Base-by-base conservation (phyloP, 257 asterid species). In the Solanum virginianum region DNA sequence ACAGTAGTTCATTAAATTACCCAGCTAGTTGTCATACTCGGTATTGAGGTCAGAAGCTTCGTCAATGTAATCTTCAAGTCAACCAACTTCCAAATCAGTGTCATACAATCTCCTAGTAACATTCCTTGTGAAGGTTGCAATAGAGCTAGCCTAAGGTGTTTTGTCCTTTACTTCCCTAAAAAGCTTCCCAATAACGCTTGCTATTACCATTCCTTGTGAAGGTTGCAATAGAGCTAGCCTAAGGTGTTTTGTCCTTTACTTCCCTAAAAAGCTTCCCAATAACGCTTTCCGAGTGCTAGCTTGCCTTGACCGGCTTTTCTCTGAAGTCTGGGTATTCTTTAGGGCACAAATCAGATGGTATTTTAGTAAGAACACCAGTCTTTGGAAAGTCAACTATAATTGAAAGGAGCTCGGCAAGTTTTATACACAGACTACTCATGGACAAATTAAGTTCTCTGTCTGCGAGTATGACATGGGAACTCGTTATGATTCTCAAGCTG, bases 321-420 rank as follows among this genome's bases (percentile, higher is more conserved):
- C 94, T 96, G 92, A 96, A 96, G 85, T 96, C 99, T 0, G 99
- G 99, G 70, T 92, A 96, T 47, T 90, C 94, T 88, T 91, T 93
- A 53, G 89, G 96, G 6, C 98, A 97, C 13, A 96, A 84, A 32
- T 91, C 20, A 41, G 95, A 29, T 7, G 99, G 97, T 84, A 96
- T 93, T 87, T 86, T 93, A 6, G 99, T 98, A 1, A 98, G 98
- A 82, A 96, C 83, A 11, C 98, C 99, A 0, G 99, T 96, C 84
- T 94, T 94, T 1, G 98, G 97, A 36, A 96, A 96, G 87, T 94
- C 99, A 15, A 96, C 99, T 15, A 98, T 98, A 3, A 93, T 89
- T 0, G 99, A 92, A 89, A 86, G 90, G 69, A 95, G 86, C 75
- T 55, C 51, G 17, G 99, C 97, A 13, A 95, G 93, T 88, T 91